These are phyloP conservation scores for Scutellaria minor DNA, from an alignment of 257 asterid genomes.

Conservation along the genomic window DNA sequence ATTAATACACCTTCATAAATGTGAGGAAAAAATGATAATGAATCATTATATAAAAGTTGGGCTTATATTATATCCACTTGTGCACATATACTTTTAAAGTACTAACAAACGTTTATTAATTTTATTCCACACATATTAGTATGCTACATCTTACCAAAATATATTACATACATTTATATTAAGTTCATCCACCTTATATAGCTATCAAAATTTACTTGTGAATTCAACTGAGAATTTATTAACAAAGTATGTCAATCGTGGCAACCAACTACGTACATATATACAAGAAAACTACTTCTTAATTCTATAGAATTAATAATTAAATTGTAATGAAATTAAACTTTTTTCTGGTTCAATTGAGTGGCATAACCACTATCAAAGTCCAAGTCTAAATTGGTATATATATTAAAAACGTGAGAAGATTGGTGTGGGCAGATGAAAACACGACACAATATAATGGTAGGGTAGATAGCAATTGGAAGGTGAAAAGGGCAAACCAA, in stretches of 20 bases:
- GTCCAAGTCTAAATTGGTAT: conserved; percentile 20
- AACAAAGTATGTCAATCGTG: not conserved
- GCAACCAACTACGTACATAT: conserved; percentile 12
- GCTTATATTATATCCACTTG: too few species aligned
- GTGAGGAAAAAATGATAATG: too few species aligned
- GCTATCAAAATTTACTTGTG: conserved; percentile 13
- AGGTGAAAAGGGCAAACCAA: not conserved
- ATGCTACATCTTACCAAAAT: too few species aligned
- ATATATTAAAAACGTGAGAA: conserved; percentile 9
- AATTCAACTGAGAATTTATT: not conserved
- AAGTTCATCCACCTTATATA: too few species aligned
- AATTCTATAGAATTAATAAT: too few species aligned
- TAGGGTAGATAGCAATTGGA: conserved; percentile 16
- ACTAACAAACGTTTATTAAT: too few species aligned
- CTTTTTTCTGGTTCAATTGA: not conserved
- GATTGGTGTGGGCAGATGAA: not conserved
- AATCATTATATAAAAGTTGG: too few species aligned
- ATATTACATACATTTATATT: too few species aligned
- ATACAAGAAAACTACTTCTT: not conserved
- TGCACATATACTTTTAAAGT: too few species aligned
- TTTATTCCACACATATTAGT: too few species aligned
- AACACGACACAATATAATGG: conserved; percentile 33
- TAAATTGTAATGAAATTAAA: too few species aligned
- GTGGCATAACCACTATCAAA: conserved; percentile 32
- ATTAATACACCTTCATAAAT: too few species aligned